A percentile compares a stretch with the other conserved stretches of the same genome.
Evolutionary conservation across 805 yeast species (phyloP).

Genomic region (Monosporozyma solicola): DNA sequence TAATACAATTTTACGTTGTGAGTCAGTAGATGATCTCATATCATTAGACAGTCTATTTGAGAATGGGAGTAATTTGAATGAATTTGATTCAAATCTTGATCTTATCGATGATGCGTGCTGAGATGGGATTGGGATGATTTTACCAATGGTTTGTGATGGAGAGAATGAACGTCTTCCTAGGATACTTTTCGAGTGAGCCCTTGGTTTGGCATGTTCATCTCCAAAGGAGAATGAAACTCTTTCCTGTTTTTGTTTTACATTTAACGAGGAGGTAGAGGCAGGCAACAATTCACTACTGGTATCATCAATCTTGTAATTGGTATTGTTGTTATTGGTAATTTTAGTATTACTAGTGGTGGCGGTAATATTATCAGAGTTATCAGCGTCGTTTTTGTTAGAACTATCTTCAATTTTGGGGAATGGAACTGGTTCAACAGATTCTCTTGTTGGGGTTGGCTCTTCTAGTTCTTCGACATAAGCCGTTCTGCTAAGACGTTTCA

Average conservation of each 20-base stretch:
- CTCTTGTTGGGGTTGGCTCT: background rate
- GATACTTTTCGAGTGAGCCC: conserved; percentile 1
- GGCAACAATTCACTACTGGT: background rate
- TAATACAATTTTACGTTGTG: conserved; percentile 1
- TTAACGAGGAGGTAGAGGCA: background rate
- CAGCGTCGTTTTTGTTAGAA: too few species aligned
- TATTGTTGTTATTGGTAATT: too few species aligned
- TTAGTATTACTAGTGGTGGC: too few species aligned
- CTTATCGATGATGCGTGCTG: background rate
- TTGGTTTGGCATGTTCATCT: conserved; percentile 1
- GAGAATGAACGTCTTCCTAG: conserved; percentile 19
- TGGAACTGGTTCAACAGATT: background rate
- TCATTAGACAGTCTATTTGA: background rate
- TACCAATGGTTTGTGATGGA: conserved; percentile 8
- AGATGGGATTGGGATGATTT: conserved; percentile 1
- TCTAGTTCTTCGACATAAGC: background rate
- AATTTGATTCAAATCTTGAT: background rate
- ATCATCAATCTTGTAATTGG: too few species aligned
- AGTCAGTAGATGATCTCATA: background rate
- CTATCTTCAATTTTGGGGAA: background rate
- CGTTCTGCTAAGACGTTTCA: background rate
- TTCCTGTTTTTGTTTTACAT: background rate
- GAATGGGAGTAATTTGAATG: background rate
- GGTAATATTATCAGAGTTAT: too few species aligned
- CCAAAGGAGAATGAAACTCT: background rate